Evolutionary conservation across 1,284 basidiomycete genomes (phyloP).

Genomic region (Boletus sp.): DNA sequence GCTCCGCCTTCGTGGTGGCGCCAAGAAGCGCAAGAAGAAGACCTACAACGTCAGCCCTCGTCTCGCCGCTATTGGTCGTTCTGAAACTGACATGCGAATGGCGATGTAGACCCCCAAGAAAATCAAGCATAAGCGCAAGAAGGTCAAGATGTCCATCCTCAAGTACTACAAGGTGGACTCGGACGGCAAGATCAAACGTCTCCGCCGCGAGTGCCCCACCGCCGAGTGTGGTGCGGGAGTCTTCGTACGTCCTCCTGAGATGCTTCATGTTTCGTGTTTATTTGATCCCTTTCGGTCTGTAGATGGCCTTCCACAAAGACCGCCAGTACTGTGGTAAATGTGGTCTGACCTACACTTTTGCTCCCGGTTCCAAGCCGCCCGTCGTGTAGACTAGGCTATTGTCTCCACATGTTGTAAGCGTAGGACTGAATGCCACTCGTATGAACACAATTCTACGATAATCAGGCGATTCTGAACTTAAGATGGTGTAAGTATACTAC

Average conservation of each 20-base stretch:
- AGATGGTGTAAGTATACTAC: neutral
- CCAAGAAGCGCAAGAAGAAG: conserved; percentile 99
- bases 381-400: conserved; percentile 42
- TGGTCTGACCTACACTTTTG: conserved; percentile 87
- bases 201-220: conserved; percentile 92
- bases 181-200: conserved; percentile 98
- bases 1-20: conserved; percentile 92
- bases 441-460: neutral
- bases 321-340: conserved; percentile 96
- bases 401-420: conserved; percentile 11
- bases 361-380: conserved; percentile 73
- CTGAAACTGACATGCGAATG: conserved; percentile 7
- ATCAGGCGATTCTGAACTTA: too few species aligned
- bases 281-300: neutral
- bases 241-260: conserved; percentile 61
- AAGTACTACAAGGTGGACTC: conserved; percentile 99
- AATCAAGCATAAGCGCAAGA: conserved; percentile 99
- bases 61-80: neutral
- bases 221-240: conserved; percentile 93
- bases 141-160: conserved; percentile 99
- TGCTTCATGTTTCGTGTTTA: neutral
- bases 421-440: conserved; percentile 12
- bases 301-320: conserved; percentile 95
- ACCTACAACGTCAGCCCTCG: conserved; percentile 75
- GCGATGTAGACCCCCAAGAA: conserved; percentile 90